phyloP scores from a whole-genome alignment of 495 filamentous ascomycete genomes.

The Sordaria brevicollis region DNA sequence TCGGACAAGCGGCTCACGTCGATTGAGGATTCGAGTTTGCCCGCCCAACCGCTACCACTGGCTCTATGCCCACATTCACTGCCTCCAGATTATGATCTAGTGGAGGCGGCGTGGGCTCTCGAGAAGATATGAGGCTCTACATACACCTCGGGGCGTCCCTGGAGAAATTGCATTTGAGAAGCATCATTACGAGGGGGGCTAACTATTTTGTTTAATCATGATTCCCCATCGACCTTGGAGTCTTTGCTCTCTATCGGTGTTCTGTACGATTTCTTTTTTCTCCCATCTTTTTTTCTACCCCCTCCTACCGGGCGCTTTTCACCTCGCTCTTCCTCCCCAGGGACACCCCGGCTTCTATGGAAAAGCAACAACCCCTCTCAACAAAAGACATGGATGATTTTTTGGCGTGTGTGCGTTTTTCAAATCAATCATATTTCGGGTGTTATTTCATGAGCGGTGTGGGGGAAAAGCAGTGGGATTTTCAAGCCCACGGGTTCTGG shows the following conservation, averaged over 20 bases:
- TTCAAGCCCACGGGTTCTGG: neutral
- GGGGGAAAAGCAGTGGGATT: neutral
- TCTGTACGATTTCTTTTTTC: constrained; percentile 15
- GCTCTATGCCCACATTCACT: neutral
- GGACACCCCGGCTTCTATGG: neutral
- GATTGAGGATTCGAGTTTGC: neutral
- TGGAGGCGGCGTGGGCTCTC: neutral
- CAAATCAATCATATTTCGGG: neutral
- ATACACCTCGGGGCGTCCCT: constrained; percentile 4
- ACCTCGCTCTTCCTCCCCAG: neutral
- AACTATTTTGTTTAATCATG: constrained; percentile 35
- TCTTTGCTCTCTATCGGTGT: constrained; percentile 15
- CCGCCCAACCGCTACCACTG: constrained; percentile 6
- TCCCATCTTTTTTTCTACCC: constrained; percentile 10
- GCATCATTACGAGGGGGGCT: constrained; percentile 9
- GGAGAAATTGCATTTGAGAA: constrained; percentile 13
- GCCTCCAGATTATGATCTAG: constrained; percentile 5
- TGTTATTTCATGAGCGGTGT: neutral
- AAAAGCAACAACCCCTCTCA: neutral
- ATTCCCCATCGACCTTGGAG: constrained; percentile 8
- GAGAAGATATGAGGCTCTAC: neutral
- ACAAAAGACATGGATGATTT: neutral
- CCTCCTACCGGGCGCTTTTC: constrained; percentile 3
- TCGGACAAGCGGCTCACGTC: neutral
- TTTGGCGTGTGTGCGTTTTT: neutral